Percentiles rank a stretch among this genome's conserved stretches.
phyloP scores from a whole-genome alignment of 164 flowering plant genomes.

The Magnolia kwangsiensis region DNA sequence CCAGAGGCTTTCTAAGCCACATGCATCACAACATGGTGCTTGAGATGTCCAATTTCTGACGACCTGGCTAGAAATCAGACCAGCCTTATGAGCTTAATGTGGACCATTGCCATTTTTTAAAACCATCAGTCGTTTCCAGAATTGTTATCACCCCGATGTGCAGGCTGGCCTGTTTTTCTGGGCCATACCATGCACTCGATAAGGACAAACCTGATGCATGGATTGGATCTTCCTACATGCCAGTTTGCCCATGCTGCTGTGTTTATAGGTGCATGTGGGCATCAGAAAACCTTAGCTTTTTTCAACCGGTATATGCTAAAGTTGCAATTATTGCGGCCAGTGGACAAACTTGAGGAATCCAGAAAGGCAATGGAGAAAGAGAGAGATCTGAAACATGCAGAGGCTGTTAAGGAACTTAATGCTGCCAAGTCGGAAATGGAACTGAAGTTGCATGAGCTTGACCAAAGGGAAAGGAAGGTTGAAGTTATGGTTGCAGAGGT shows the following conservation, averaged over 20 bases:
- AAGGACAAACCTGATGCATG: neutral
- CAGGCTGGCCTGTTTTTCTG: neutral
- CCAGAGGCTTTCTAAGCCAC: neutral
- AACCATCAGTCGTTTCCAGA: neutral
- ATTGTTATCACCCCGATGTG: neutral
- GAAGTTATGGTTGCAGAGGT: slow-evolving; percentile 70
- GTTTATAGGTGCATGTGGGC: neutral
- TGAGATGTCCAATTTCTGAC: neutral
- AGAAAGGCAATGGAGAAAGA: slow-evolving; percentile 57
- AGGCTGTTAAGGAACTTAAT: slow-evolving; percentile 46
- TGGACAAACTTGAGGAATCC: slow-evolving; percentile 53
- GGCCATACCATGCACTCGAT: too few relatives aligned
- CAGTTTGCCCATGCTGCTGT: neutral
- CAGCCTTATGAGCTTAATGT: neutral
- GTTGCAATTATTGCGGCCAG: slow-evolving; percentile 27
- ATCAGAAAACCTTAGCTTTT: neutral
- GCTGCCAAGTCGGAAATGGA: slow-evolving; percentile 54
- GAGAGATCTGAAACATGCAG: slow-evolving; percentile 45
- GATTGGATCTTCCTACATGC: neutral
- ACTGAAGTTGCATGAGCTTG: slow-evolving; percentile 47
- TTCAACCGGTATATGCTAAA: neutral
- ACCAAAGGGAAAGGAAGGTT: slow-evolving; percentile 47
- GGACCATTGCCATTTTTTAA: neutral
- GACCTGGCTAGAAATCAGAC: neutral
- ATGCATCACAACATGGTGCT: neutral